Base-by-base conservation (phyloP, 768 basidiomycete species). In the Mycena belliarum region DNA sequence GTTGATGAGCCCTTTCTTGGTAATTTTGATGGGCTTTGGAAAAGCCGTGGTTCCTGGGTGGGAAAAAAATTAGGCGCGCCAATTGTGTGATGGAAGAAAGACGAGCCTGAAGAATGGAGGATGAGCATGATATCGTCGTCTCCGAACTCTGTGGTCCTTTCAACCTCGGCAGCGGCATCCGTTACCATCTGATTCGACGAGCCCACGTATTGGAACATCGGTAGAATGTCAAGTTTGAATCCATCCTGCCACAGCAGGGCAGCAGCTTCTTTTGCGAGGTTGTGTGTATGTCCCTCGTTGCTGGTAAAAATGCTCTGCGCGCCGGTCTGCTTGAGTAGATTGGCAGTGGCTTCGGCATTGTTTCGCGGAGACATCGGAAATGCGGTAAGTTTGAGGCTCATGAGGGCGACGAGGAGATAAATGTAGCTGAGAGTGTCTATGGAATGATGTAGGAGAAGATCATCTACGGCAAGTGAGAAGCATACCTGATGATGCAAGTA, bases 281-380 rank as follows among this genome's bases (percentile, higher is more conserved):
- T 21, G 15, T 10, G 14, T 10, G 20, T 42, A 21, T 28, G 46
- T 12, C 54, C 54, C 1, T 55, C 46, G 21, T 24, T 47, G 38
- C 43, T 55, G 24, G 45, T 42, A 25, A 55, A 55, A 15, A 55
- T 41, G 1, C 16, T 9, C n/a, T 23, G 15, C 12, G 54, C 54
- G 15, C 54, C 38, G 3, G 54, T 42, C 11, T 40, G 3, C 25
- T 49, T 49, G 33, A 55, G 15, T 12, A 55, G 33, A n/a, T 28
- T 20, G 15, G 54, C 40, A 21, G 47, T 43, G 14, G 40, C 54
- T 49, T 55, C 47, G 21, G 54, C 54, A n/a, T 25, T 55, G 47
- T 55, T 55, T 21, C 54, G 54, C 12, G 54, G 45, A 9, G 54
- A 40, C 54, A 48, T 40, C 18, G 54, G 54, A 26, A 55, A 55